Percentiles rank a stretch among this genome's conserved stretches.
These are phyloP conservation scores for Penicillium hordei DNA, from an alignment of 2,329 filamentous ascomycete genomes.

Conservation along the genomic window DNA sequence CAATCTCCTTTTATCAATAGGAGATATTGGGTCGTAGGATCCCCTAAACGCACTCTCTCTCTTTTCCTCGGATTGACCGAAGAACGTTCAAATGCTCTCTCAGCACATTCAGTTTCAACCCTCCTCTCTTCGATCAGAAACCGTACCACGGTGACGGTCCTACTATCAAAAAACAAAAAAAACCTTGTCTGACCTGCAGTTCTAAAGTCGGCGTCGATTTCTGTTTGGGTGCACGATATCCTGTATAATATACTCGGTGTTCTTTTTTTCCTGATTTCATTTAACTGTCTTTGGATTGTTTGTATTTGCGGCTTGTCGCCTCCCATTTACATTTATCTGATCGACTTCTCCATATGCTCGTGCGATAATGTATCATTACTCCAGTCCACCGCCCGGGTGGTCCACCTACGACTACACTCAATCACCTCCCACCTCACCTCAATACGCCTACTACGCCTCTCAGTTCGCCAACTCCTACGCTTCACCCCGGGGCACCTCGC, in stretches of 20 bases:
- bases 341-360: slow-evolving; percentile 31
- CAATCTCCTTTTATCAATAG: slow-evolving; percentile 1
- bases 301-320: slow-evolving; percentile 3
- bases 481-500: slow-evolving; percentile 46
- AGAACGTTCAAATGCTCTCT: slow-evolving; percentile 48
- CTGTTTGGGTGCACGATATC: slow-evolving; percentile 41
- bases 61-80: slow-evolving; percentile 25
- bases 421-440: slow-evolving; percentile 53
- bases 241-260: slow-evolving; percentile 47
- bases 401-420: slow-evolving; percentile 50
- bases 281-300: slow-evolving; percentile 19
- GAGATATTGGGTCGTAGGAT: slow-evolving; percentile 5
- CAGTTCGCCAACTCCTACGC: slow-evolving; percentile 51
- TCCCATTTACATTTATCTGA: slow-evolving; percentile 11
- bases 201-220: slow-evolving; percentile 36
- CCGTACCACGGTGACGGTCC: slow-evolving; percentile 47
- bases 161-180: slow-evolving; percentile 26
- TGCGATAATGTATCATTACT: slow-evolving; percentile 50
- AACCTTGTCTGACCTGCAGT: slow-evolving; percentile 20
- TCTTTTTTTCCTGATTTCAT: slow-evolving; percentile 21
- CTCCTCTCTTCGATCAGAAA: slow-evolving; percentile 43
- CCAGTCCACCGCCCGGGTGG: slow-evolving; percentile 50
- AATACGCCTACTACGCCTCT: slow-evolving; percentile 54
- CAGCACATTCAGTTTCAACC: slow-evolving; percentile 39
- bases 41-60: slow-evolving; percentile 14